Evolutionary conservation across 2,329 filamentous ascomycete genomes (phyloP), one percentile per base, ranked within the genome.

Genomic region (Verticillium klebahnii): DNA sequence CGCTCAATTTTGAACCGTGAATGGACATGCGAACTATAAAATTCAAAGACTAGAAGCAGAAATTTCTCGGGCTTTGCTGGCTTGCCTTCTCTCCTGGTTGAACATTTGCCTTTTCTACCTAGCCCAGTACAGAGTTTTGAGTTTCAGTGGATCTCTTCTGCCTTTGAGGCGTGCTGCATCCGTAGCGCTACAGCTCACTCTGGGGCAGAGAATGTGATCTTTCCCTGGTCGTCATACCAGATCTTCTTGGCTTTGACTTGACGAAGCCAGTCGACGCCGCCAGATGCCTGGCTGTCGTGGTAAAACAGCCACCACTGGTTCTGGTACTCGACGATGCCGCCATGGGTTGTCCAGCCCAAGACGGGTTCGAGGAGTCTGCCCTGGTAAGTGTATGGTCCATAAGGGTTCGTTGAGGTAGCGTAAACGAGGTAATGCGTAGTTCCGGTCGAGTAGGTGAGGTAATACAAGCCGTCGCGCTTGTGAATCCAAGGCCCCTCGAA

Each of bases 401-500:
- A 74, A 0, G 90, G 90, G 62, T 75, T 86, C 5, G 84, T 78
- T 0, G 87, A 84, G 2, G 82, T 85, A 1, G 88, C 90, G 70
- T 91, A 93, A 65, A 81, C 88, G 32, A 93, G 77, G 73, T 82
- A 91, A 73, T 93, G 90, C 36, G 90, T 88, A 74, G 93, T 90
- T n/a, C 90, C 90, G 1, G 89, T 92, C 65, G 88, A 91, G 77
- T 92, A 92, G 60, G 85, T 88, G 72, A 92, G 90, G 77, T 91
- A 92, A 75, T 92, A 92, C 63, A 78, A 82, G 1, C 82, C 87
- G 0, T 82, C 77, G 69, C 85, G 84, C 79, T 90, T 91, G 77
- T 93, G 90, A 81, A 92, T 80, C 90, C 90, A 93, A 2, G 90
- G 86, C 0, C 89, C 90, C 75, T 93, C 90, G 72, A 93, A 93